Conservation (phyloP, 2,329 filamentous ascomycete species). For the Lasiodiplodia theobromae region DNA sequence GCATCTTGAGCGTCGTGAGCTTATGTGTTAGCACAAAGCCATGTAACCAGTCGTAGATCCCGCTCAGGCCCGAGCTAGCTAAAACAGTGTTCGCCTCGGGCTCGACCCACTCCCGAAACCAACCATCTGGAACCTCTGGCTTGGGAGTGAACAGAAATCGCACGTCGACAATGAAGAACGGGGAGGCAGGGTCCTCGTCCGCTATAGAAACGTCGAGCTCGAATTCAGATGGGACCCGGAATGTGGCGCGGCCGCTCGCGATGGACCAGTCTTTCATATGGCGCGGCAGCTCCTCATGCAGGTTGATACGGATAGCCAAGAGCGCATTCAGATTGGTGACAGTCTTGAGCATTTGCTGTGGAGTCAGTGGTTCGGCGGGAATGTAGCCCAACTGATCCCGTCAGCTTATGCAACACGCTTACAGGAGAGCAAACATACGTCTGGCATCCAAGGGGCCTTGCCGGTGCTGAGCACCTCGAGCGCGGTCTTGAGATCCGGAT, state of each 20-base stretch:
- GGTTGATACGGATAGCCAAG: conserved; percentile 80
- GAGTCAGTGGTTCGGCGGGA: conserved; percentile 72
- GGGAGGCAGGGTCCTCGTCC: conserved; percentile 80
- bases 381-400: conserved; percentile 73
- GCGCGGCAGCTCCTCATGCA: conserved; percentile 83
- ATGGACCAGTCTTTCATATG: conserved; percentile 81
- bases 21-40: conserved; percentile 90
- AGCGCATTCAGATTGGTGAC: conserved; percentile 84
- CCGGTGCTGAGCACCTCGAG: conserved; percentile 83
- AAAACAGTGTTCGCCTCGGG: conserved; percentile 75
- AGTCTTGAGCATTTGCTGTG: conserved; percentile 75
- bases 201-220: conserved; percentile 92
- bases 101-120: conserved; percentile 72
- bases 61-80: conserved; percentile 70
- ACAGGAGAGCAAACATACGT: conserved; percentile 60
- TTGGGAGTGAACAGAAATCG: conserved; percentile 80
- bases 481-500: conserved; percentile 90
- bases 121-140: conserved; percentile 65
- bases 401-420: conserved; percentile 26
- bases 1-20: conserved; percentile 79
- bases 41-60: conserved; percentile 87
- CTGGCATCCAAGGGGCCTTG: conserved; percentile 78
- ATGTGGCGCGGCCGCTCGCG: conserved; percentile 86
- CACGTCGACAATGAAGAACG: conserved; percentile 95
- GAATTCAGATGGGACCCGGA: conserved; percentile 82